Percentiles rank a stretch among this genome's conserved stretches.
These are phyloP conservation scores for Termitomyces sp. DNA, from an alignment of 768 basidiomycete genomes.

Conservation along the genomic window DNA sequence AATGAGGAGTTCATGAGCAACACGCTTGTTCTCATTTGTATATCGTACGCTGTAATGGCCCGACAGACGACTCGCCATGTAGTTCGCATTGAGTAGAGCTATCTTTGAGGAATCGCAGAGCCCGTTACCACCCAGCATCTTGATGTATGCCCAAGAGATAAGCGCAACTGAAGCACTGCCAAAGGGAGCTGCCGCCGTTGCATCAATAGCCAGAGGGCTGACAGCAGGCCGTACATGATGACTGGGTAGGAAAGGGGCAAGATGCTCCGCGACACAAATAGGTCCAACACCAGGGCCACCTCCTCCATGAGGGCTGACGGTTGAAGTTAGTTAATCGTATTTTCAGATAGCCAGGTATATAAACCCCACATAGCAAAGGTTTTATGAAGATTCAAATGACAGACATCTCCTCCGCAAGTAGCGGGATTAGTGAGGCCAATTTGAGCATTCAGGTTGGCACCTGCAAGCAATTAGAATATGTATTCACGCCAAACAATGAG, in stretches of 20 bases:
- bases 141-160: conserved; percentile 99
- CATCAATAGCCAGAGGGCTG: conserved; percentile 69
- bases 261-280: conserved; percentile 90
- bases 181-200: conserved; percentile 88
- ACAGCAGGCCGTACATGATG: conserved; percentile 72
- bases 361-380: conserved; percentile 84
- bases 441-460: conserved; percentile 92
- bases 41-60: conserved; percentile 83
- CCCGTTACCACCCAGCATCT: conserved; percentile 96
- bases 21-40: conserved; percentile 85
- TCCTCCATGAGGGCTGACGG: conserved; percentile 83
- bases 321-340: not conserved
- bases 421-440: conserved; percentile 91
- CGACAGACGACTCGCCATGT: conserved; percentile 87
- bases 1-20: conserved; percentile 94
- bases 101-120: conserved; percentile 80
- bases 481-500: not conserved
- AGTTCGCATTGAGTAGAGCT: conserved; percentile 93
- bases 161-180: conserved; percentile 93
- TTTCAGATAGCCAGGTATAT: not conserved
- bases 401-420: conserved; percentile 95
- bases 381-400: conserved; percentile 97
- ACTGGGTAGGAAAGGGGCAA: conserved; percentile 89
- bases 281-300: conserved; percentile 97
- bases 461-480: conserved; percentile 20